Conservation (phyloP, 164 flowering plant genomes). For the Vitis cinerea region DNA sequence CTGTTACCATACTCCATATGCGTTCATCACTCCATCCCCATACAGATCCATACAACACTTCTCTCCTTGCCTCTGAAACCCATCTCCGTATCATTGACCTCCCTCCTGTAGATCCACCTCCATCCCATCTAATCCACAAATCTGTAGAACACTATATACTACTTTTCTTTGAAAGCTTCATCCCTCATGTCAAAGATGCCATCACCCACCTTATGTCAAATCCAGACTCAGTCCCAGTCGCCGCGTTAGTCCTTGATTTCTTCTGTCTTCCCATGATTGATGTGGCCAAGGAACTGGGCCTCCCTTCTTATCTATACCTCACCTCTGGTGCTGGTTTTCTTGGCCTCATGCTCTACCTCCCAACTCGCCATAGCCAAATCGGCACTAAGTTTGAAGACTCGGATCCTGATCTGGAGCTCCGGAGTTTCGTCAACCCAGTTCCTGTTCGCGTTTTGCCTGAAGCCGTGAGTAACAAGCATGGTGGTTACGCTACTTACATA, state of each 20-base stretch:
- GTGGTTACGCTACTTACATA: constrained; percentile 4
- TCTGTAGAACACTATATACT: background rate
- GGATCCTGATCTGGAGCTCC: constrained; percentile 6
- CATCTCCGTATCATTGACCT: constrained; percentile 1
- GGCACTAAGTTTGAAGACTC: constrained; percentile 1
- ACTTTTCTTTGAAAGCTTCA: background rate
- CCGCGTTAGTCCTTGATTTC: constrained; percentile 15
- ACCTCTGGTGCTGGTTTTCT: no score
- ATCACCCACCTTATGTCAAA: background rate
- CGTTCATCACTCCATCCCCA: background rate
- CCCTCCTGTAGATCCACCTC: constrained; percentile 11
- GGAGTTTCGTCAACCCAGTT: constrained; percentile 17
- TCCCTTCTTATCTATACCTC: no score
- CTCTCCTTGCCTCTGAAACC: background rate
- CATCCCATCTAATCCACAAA: background rate
- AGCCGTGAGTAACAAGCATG: background rate
- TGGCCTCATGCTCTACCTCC: no score
- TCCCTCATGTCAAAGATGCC: background rate
- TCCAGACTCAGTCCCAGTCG: constrained; percentile 8
- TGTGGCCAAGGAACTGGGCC: no score
- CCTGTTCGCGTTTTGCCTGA: constrained; percentile 15
- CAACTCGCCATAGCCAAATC: background rate
- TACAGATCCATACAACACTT: background rate
- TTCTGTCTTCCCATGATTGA: background rate
- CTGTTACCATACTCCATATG: constrained; percentile 19